phyloP scores from a whole-genome alignment of 1,139 yeast species.

The Debaryomyces coudertii region DNA sequence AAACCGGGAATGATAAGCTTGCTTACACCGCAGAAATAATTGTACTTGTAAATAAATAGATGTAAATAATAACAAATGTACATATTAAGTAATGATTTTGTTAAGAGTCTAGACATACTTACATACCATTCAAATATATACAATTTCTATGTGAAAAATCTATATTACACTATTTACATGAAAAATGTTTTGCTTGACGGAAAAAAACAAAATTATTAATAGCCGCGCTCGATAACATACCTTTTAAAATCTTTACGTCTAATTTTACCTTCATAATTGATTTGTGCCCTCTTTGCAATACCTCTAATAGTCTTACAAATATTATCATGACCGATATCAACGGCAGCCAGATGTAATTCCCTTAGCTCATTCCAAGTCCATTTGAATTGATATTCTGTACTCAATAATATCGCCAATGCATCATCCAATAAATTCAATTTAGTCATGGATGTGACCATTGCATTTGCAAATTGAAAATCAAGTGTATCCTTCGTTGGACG shows the following conservation, averaged over 20 bases:
- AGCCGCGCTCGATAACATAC: conserved; percentile 38
- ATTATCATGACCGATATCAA: conserved; percentile 50
- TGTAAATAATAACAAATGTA: conserved; percentile 10
- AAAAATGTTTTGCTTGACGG: conserved; percentile 4
- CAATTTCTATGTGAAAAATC: conserved; percentile 6
- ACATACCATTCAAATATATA: conserved; percentile 12
- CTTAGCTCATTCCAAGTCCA: conserved; percentile 70
- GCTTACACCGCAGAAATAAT: conserved; percentile 15
- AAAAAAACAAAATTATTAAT: conserved; percentile 17
- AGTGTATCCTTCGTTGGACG: conserved; percentile 43
- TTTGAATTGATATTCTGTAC: conserved; percentile 68
- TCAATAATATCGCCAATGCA: conserved; percentile 66
- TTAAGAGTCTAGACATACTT: neutral
- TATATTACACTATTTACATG: conserved; percentile 22
- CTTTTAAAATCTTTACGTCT: conserved; percentile 35
- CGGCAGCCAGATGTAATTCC: conserved; percentile 50
- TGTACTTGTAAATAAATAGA: conserved; percentile 13
- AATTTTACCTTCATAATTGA: conserved; percentile 44
- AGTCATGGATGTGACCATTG: conserved; percentile 60
- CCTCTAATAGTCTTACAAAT: conserved; percentile 41
- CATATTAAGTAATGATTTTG: neutral
- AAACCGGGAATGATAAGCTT: conserved; percentile 29
- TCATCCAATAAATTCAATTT: conserved; percentile 60
- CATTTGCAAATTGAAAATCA: conserved; percentile 72
- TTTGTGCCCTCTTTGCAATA: conserved; percentile 37